Base-by-base conservation (phyloP, 495 filamentous ascomycete genomes). In the Aspergillus asperescens region DNA sequence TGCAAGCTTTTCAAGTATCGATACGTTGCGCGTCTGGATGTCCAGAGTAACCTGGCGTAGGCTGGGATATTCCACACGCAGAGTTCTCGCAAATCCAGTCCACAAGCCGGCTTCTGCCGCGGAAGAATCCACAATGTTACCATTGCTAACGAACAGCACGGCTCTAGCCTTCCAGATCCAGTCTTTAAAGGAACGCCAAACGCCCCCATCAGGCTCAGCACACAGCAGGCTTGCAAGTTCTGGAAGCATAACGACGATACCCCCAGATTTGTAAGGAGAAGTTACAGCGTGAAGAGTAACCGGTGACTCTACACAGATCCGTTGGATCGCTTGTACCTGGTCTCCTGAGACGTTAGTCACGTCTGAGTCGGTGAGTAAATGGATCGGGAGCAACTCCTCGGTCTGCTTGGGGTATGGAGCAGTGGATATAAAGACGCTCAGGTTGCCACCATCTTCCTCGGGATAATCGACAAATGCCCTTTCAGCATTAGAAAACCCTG, bases 181-280 rank as follows among this genome's bases (percentile, higher is more conserved):
- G 20, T 41, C 23, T 19, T 46, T 52, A 20, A 52, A 45, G 7
- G 50, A 43, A 1, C 7, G 9, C 50, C 50, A 52, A 5, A 29
- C 7, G 6, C 37, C 29, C 15, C 7, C 15, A 45, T 46, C 41
- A 0, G 50, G 50, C 1, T 32, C 29, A 7, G 22, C 32, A 12
- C 41, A 52, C 4, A 52, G 31, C 19, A 52, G 12, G 15, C 39
- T 44, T 1, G 50, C 50, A 25, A 52, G 28, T 12, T 52, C 50
- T 25, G 50, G 50, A n/a, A 52, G 40, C 50, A 52, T 38, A 22
- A 45, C 41, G 22, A 46, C 50, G 22, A 52, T 46, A 5, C 50
- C 40, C 6, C 16, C 9, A 19, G 2, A 5, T 10, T 27, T 1
- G 24, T 29, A 47, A 0, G 44, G 18, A n/a, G 28, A 23, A n/a